phyloP scores from a whole-genome alignment of 164 flowering plant species.

The Chloranthus sessilifolius region DNA sequence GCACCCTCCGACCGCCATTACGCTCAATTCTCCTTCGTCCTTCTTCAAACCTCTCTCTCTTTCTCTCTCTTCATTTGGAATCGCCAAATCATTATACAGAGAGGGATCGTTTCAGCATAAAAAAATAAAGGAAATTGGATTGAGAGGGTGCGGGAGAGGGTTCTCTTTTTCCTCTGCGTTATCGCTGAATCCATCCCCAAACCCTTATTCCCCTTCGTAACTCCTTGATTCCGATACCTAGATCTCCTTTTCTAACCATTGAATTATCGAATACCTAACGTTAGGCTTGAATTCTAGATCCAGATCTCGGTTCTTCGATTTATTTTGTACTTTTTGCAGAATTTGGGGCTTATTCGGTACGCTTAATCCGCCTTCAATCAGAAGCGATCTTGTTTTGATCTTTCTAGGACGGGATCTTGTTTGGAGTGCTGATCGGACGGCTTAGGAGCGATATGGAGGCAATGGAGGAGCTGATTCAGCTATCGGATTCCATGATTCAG shows the following conservation, averaged over 20 bases:
- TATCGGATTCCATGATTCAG: conserved; percentile 84
- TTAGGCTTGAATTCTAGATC: background rate
- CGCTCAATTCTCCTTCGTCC: no score
- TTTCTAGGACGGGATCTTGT: background rate
- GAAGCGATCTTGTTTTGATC: background rate
- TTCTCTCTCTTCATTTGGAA: background rate
- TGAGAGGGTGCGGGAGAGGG: no score
- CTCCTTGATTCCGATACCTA: no score
- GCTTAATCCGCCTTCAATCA: background rate
- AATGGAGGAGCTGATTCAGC: conserved; percentile 80
- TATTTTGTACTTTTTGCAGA: background rate
- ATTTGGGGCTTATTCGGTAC: background rate
- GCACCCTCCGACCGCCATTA: no score
- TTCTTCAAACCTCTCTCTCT: background rate
- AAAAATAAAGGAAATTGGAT: no score
- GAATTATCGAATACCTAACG: background rate
- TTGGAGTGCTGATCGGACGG: background rate
- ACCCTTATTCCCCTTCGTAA: no score
- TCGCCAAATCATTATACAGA: background rate
- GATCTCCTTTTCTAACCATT: background rate
- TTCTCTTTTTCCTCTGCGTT: background rate
- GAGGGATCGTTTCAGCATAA: no score
- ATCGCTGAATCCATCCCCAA: no score
- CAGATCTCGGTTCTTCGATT: background rate
- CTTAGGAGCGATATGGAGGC: conserved; percentile 74